Evolutionary conservation across 176 grass and related monocot genomes (phyloP), one percentile per base, ranked within the genome.

Genomic region (Phoenix roebelenii): DNA sequence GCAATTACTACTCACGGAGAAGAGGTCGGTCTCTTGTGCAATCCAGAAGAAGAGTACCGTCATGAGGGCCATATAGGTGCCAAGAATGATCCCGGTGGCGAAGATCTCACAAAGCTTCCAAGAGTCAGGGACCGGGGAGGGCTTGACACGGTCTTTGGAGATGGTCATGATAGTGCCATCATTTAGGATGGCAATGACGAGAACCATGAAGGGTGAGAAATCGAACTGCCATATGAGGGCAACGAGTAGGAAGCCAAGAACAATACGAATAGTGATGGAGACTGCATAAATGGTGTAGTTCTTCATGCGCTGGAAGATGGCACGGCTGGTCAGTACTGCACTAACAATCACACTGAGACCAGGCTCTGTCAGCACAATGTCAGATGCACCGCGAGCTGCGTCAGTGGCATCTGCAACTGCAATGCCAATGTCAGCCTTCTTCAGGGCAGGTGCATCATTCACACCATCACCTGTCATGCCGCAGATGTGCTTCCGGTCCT

Each of bases 121-220:
- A 0, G 82, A 77, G 30, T 95, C 85, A 0, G 85, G 90, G 58
- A 78, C 7, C 0, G 66, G 72, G 0, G 90, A 89, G 7, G 90
- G 90, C 77, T 79, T 89, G 15, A 95, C 85, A 0, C 85, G 74
- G 69, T 95, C 85, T 73, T 95, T 95, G 52, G 90, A 89, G 60
- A 95, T 95, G 71, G 90, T 95, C 85, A 95, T 86, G 63, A 95
- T 95, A 70, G 90, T 95, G 49, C 90, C 90, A 52, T 95, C 90
- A 28, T 95, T 95, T 59, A 95, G 82, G 29, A 95, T 83, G 59
- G 85, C 83, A 55, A 95, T 89, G 76, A 95, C 86, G 57, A 95
- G 90, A 29, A 95, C 83, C 90, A 95, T 95, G 71, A 95, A 95
- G 0, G 90, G 90, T 14, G 85, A 71, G 64, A 95, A 95, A 63